Evolutionary conservation across 305 asterid species (phyloP), one percentile per base, ranked within the genome.

Genomic region (Stenogyne calaminthoides): DNA sequence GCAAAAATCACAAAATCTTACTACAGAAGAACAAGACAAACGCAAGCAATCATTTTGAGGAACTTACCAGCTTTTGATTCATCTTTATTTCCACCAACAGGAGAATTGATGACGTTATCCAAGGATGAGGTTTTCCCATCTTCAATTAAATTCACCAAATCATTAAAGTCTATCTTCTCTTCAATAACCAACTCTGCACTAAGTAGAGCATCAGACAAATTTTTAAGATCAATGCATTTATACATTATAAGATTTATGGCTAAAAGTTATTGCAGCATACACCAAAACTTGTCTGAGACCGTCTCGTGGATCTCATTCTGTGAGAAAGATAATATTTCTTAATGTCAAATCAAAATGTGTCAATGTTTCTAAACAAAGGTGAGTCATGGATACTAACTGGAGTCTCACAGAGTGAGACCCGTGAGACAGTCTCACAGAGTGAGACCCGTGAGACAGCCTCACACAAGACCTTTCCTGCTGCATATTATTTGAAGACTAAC

Each of bases 81-180:
- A 57, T 78, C 80, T 80, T 71, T 80, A 62, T 70, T 75, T 67
- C 64, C 85, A 54, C 55, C 72, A 62, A 71, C 78, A n/a, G 37
- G 52, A 29, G 70, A 57, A 75, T 71, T 65, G 46, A 54, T 67
- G 59, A 65, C 75, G 44, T 77, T 79, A 73, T 83, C 84, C 40
- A 0, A 63, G 59, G 84, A 58, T 60, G 86, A 66, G 36, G 74
- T 46, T 81, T 80, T 25, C 32, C 46, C 87, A 61, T 81, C 88
- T 74, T 82, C 80, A 78, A 83, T 60, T 57, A 84, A 76, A 78
- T 81, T 77, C 69, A 87, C 90, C 77, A 91, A 91, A 84, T 94
- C 97, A 77, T 94, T 94, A 84, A 89, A 91, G 74, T 94, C 91
- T 77, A 91, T 85, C 71, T 78, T 85, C 82, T 94, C 96, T 78